These are phyloP conservation scores for Aspergillus calidoustus DNA, from an alignment of 2,329 filamentous ascomycete species.

Conservation along the genomic window DNA sequence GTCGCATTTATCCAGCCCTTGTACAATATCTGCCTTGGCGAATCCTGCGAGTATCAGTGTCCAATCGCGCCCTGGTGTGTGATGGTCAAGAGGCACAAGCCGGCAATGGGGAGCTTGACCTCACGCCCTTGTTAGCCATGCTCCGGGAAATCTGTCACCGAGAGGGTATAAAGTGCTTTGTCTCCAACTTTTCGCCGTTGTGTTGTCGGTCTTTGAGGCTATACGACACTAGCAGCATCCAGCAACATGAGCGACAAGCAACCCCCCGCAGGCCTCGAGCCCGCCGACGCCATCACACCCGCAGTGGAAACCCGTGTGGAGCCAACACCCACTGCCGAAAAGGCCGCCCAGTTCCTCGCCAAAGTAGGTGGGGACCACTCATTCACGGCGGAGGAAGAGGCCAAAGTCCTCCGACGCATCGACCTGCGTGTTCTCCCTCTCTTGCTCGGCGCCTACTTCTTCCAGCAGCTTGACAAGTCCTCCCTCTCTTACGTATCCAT, in stretches of 20 bases:
- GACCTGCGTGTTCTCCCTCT: slow-evolving; percentile 57
- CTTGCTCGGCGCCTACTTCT: slow-evolving; percentile 61
- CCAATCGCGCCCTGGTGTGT: not conserved
- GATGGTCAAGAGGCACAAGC: not conserved
- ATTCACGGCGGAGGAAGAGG: slow-evolving; percentile 58
- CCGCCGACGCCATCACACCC: slow-evolving; percentile 18
- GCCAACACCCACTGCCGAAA: slow-evolving; percentile 7
- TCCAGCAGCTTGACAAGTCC: slow-evolving; percentile 60
- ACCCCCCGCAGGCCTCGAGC: not conserved
- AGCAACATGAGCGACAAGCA: not conserved
- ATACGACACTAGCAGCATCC: not conserved
- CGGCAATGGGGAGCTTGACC: not conserved
- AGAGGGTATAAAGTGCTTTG: not conserved
- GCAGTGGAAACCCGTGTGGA: not conserved
- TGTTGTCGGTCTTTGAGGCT: not conserved
- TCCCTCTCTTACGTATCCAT: slow-evolving; percentile 29
- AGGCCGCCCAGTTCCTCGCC: slow-evolving; percentile 22
- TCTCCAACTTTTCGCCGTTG: not conserved
- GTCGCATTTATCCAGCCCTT: not conserved
- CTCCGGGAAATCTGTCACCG: slow-evolving; percentile 1
- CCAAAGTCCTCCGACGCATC: slow-evolving; percentile 42
- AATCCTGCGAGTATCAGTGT: not conserved
- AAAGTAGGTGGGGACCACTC: slow-evolving; percentile 9
- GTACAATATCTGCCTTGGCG: not conserved
- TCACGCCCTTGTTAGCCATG: not conserved